Conservation (phyloP, 108 stramenopile species). For the Conticribra guillardii region DNA sequence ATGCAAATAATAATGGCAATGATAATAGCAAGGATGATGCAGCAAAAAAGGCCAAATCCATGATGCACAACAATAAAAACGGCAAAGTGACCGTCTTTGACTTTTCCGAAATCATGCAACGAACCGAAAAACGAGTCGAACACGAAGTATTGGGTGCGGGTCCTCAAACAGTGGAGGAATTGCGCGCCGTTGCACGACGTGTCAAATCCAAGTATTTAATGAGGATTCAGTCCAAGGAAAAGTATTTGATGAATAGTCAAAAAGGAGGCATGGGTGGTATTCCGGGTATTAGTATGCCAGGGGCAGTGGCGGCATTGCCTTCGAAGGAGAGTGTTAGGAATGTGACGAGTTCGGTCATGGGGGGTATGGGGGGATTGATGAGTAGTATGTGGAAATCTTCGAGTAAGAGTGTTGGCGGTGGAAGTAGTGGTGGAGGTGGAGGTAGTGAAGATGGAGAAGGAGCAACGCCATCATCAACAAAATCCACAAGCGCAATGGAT, state of each 20-base stretch:
- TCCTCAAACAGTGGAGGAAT: conserved; percentile 77
- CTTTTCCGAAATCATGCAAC: conserved; percentile 81
- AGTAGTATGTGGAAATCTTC: conserved; percentile 25
- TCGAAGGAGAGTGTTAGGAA: conserved; percentile 37
- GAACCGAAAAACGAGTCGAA: conserved; percentile 76
- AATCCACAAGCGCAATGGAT: background rate
- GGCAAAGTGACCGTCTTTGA: conserved; percentile 86
- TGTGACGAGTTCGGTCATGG: conserved; percentile 35
- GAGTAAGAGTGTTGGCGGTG: background rate
- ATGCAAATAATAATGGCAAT: conserved; percentile 7
- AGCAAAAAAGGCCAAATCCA: conserved; percentile 26
- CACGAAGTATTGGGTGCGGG: conserved; percentile 84
- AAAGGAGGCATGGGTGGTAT: conserved; percentile 1
- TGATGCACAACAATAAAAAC: conserved; percentile 7
- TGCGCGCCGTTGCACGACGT: conserved; percentile 62
- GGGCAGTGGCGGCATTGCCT: conserved; percentile 11
- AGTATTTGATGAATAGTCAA: conserved; percentile 46
- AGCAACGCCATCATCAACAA: background rate
- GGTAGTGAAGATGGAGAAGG: background rate
- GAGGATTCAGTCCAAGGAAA: conserved; percentile 48
- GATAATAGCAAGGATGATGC: conserved; percentile 30
- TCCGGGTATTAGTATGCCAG: background rate
- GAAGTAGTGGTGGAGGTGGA: background rate
- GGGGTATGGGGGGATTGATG: conserved; percentile 38
- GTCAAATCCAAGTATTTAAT: conserved; percentile 64